These are phyloP conservation scores for Kwoniella dendrophila DNA, from an alignment of 768 basidiomycete genomes.

Conservation along the genomic window DNA sequence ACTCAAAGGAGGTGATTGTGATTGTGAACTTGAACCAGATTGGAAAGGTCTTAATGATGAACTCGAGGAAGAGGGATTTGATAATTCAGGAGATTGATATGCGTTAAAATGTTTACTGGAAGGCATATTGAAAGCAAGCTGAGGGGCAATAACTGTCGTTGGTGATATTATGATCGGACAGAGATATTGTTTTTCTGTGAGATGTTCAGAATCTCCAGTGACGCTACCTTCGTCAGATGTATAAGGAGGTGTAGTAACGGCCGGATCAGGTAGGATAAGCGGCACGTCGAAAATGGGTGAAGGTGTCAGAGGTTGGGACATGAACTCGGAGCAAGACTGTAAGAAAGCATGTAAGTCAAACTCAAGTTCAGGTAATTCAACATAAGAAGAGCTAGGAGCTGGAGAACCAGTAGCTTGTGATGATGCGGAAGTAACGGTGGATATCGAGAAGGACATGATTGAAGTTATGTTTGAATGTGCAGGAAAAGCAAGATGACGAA, in stretches of 20 bases:
- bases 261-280: slow-evolving; percentile 13
- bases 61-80: slow-evolving; percentile 8
- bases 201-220: neutral
- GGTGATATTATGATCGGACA: neutral
- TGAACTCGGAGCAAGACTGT: slow-evolving; percentile 23
- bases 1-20: slow-evolving; percentile 5
- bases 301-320: slow-evolving; percentile 26
- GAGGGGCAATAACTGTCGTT: neutral
- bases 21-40: slow-evolving; percentile 2
- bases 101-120: slow-evolving; percentile 1
- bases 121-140: neutral
- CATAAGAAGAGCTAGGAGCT: slow-evolving; percentile 4
- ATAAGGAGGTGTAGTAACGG: slow-evolving; percentile 20
- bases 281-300: slow-evolving; percentile 18
- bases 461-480: too few relatives aligned
- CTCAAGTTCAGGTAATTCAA: slow-evolving; percentile 12
- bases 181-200: neutral
- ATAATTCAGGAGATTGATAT: neutral
- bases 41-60: neutral
- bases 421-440: neutral
- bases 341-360: slow-evolving; percentile 16
- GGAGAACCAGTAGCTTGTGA: neutral
- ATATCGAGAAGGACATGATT: neutral
- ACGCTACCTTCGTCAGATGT: slow-evolving; percentile 21
- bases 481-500: too few relatives aligned